Conservation (phyloP, 2,329 filamentous ascomycete species). For the Phialocephala subalpina region DNA sequence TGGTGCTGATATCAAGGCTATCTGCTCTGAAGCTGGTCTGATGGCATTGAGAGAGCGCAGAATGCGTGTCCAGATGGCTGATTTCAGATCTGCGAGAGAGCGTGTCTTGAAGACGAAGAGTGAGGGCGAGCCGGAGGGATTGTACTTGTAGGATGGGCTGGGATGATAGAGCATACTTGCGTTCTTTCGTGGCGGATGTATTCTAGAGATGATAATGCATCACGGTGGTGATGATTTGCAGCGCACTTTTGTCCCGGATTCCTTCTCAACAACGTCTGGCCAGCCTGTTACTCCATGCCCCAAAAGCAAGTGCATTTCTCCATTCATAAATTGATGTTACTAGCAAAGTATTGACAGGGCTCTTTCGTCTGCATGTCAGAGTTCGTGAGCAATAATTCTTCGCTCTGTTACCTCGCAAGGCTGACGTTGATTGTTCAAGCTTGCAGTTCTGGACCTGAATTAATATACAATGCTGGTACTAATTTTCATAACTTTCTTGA, state of each 20-base stretch:
- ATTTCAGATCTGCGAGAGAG: constrained; percentile 92
- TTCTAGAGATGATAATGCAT: constrained; percentile 38
- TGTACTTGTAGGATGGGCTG: constrained; percentile 81
- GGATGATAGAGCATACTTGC: constrained; percentile 30
- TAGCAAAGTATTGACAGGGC: no score
- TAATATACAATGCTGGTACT: no score
- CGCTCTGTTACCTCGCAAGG: no score
- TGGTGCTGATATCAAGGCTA: constrained; percentile 98
- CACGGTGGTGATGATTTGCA: not conserved
- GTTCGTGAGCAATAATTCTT: no score
- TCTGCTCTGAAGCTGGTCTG: constrained; percentile 95
- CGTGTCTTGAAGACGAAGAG: constrained; percentile 98
- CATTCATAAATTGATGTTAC: no score
- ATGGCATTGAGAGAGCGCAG: constrained; percentile 92
- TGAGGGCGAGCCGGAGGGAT: constrained; percentile 95
- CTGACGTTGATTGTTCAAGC: no score
- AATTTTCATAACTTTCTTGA: no score
- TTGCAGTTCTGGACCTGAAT: no score
- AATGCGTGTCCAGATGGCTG: constrained; percentile 99
- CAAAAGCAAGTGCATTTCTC: not conserved
- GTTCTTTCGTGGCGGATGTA: constrained; percentile 39
- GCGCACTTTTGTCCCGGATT: not conserved
- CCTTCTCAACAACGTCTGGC: not conserved
- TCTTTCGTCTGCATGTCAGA: no score
- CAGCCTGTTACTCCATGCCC: not conserved